Conservation (phyloP, 106 monocot genomes). For the Acanthochlamys bracteata region DNA sequence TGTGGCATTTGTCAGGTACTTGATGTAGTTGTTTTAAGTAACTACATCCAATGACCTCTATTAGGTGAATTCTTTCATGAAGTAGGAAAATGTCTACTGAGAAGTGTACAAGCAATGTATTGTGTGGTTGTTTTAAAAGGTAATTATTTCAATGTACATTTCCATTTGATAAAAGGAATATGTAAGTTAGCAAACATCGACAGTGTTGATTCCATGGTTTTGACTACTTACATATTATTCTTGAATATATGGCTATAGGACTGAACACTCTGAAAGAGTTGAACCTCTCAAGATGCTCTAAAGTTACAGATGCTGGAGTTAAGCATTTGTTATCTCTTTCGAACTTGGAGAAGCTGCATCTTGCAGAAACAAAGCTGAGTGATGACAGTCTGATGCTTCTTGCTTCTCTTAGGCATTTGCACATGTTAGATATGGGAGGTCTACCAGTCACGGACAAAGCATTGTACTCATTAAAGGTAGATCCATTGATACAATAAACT, state of each 20-base stretch:
- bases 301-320: conserved; percentile 70
- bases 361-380: conserved; percentile 66
- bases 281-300: conserved; percentile 83
- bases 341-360: conserved; percentile 60
- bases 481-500: no score
- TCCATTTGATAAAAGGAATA: background rate
- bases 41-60: background rate
- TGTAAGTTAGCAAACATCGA: no score
- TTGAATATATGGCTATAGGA: conserved; percentile 31
- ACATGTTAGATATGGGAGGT: conserved; percentile 73
- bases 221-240: background rate
- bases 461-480: conserved; percentile 43
- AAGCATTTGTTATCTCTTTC: conserved; percentile 62
- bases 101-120: no score
- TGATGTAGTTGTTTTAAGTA: background rate
- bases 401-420: conserved; percentile 43
- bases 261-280: conserved; percentile 69
- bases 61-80: background rate
- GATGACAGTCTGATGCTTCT: conserved; percentile 46
- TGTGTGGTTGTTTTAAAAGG: no score
- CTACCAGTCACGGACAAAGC: conserved; percentile 51
- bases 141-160: background rate
- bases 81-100: no score
- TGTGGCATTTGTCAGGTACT: conserved; percentile 74
- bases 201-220: background rate